Percentiles rank a stretch among this genome's conserved stretches.
Evolutionary conservation across 805 yeast genomes (phyloP).

Genomic region (Starmerella floricola): DNA sequence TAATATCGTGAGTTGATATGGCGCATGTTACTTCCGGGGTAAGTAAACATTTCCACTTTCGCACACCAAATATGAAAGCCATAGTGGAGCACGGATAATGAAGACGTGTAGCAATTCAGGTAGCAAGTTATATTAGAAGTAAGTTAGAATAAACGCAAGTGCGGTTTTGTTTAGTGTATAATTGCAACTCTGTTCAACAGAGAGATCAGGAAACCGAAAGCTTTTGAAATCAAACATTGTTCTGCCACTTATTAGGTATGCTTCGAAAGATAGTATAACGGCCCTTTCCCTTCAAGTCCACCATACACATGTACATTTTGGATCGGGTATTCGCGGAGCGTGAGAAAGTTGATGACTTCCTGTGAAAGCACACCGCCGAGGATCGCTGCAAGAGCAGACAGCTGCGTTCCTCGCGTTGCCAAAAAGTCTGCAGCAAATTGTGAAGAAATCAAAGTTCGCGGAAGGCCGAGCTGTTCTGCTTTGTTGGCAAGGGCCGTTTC

Average conservation of each 20-base stretch:
- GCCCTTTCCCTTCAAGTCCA: conserved; percentile 59
- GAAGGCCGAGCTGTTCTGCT: conserved; percentile 33
- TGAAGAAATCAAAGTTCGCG: conserved; percentile 36
- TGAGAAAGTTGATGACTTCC: conserved; percentile 72
- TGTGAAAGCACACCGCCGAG: conserved; percentile 85
- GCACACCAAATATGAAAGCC: too few relatives aligned
- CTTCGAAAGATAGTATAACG: conserved; percentile 39
- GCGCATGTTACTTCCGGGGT: too few relatives aligned
- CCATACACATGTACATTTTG: conserved; percentile 73
- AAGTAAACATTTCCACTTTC: too few relatives aligned
- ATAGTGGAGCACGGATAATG: too few relatives aligned
- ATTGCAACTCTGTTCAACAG: too few relatives aligned
- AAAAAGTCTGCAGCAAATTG: conserved; percentile 29
- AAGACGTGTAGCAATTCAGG: too few relatives aligned
- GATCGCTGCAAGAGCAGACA: conserved; percentile 74
- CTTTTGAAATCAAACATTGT: too few relatives aligned
- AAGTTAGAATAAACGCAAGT: too few relatives aligned
- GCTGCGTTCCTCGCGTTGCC: conserved; percentile 39
- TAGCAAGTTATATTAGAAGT: too few relatives aligned
- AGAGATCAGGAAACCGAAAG: too few relatives aligned
- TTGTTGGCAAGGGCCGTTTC: conserved; percentile 21
- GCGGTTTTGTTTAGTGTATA: too few relatives aligned
- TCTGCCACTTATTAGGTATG: too few relatives aligned
- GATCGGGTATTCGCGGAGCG: conserved; percentile 65
- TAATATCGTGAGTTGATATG: neutral